phyloP scores from a whole-genome alignment of 345 rosid species.

The Sonneratia caseolaris region DNA sequence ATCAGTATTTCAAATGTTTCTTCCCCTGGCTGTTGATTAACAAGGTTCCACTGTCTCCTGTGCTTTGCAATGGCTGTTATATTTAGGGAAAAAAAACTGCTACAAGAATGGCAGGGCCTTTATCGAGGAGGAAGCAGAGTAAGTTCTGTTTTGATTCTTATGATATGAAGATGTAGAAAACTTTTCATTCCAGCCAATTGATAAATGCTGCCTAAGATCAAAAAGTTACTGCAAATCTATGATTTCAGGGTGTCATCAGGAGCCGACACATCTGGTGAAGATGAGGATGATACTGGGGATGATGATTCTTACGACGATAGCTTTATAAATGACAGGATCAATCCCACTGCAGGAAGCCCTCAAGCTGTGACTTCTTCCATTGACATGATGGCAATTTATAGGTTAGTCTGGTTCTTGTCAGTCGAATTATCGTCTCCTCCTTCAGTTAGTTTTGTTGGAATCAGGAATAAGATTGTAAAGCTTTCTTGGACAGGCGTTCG shows the following conservation, averaged over 20 bases:
- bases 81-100: slow-evolving; percentile 52
- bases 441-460: neutral
- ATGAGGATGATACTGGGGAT: slow-evolving; percentile 45
- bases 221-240: neutral
- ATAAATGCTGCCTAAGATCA: neutral
- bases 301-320: slow-evolving; percentile 53
- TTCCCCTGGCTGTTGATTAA: neutral
- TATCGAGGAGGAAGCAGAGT: slow-evolving; percentile 89
- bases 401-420: slow-evolving; percentile 29
- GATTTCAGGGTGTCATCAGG: slow-evolving; percentile 63
- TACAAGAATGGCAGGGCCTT: slow-evolving; percentile 29
- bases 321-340: slow-evolving; percentile 74
- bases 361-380: slow-evolving; percentile 44
- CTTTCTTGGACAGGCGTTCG: slow-evolving; percentile 53
- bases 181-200: neutral
- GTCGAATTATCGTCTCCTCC: neutral
- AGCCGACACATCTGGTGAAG: slow-evolving; percentile 50
- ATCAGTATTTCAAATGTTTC: neutral
- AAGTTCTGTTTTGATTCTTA: slow-evolving; percentile 20
- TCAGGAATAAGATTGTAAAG: slow-evolving; percentile 1
- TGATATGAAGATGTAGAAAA: neutral
- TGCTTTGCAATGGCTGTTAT: slow-evolving; percentile 13
- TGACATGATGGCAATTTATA: slow-evolving; percentile 91
- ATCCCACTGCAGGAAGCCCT: slow-evolving; percentile 43
- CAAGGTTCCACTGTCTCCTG: neutral